Evolutionary conservation across 805 yeast species (phyloP).

Genomic region (Zygotorulaspora florentina): DNA sequence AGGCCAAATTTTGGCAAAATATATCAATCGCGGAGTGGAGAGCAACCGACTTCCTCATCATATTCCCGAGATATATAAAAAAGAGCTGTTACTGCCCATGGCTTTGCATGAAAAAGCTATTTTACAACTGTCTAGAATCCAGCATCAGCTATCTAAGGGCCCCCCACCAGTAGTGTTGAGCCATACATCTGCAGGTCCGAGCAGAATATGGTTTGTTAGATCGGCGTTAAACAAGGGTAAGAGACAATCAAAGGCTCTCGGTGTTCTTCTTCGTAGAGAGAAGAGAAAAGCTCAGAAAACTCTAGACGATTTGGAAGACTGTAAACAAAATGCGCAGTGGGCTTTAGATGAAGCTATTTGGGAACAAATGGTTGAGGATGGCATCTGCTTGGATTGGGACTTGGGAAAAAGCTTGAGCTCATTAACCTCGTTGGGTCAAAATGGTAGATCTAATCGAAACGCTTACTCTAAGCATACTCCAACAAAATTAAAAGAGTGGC

Average conservation of each 20-base stretch:
- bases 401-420: constrained; percentile 10
- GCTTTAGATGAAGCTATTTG: constrained; percentile 32
- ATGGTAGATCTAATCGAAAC: not conserved
- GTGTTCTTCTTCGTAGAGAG: constrained; percentile 20
- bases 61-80: constrained; percentile 17
- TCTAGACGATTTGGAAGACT: constrained; percentile 16
- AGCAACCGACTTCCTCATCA: constrained; percentile 14
- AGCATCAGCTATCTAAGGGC: constrained; percentile 23
- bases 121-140: constrained; percentile 16
- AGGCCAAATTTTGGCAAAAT: constrained; percentile 16
- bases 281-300: constrained; percentile 21
- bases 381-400: constrained; percentile 3
- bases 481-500: constrained; percentile 26
- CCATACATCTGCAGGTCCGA: constrained; percentile 25
- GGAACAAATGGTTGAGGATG: constrained; percentile 25
- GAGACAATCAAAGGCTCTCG: constrained; percentile 26
- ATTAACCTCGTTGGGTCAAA: not conserved
- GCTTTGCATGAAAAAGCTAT: constrained; percentile 27
- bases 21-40: constrained; percentile 16
- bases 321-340: constrained; percentile 21
- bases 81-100: constrained; percentile 23
- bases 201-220: constrained; percentile 32
- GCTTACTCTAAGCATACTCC: not conserved
- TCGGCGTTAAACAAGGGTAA: constrained; percentile 28
- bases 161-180: constrained; percentile 23